These are phyloP conservation scores for Yamadazyma pseudoaaseri DNA, from an alignment of 1,139 yeast species.

Conservation along the genomic window DNA sequence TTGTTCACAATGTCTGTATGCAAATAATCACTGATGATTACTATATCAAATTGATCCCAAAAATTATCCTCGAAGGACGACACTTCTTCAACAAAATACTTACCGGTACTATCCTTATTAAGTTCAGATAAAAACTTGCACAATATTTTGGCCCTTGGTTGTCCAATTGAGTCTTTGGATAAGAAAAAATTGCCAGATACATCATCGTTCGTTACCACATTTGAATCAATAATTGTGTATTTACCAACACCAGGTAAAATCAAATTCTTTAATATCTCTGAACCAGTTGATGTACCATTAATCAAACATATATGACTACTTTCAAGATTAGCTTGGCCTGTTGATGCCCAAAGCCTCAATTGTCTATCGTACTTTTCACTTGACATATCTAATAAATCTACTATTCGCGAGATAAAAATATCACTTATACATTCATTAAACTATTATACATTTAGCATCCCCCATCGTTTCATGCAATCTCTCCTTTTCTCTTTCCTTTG, in stretches of 20 bases:
- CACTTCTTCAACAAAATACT: slow-evolving; percentile 21
- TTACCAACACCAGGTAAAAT: slow-evolving; percentile 79
- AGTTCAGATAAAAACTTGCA: slow-evolving; percentile 49
- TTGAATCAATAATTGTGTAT: slow-evolving; percentile 57
- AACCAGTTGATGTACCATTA: slow-evolving; percentile 58
- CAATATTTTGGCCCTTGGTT: slow-evolving; percentile 37
- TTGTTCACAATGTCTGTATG: slow-evolving; percentile 14
- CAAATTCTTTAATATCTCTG: slow-evolving; percentile 76
- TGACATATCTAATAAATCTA: slow-evolving; percentile 13
- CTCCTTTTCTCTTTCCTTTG: slow-evolving; percentile 59
- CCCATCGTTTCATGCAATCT: slow-evolving; percentile 31
- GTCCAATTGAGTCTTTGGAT: slow-evolving; percentile 43
- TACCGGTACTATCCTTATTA: slow-evolving; percentile 58
- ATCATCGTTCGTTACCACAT: slow-evolving; percentile 40
- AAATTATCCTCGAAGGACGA: slow-evolving; percentile 20
- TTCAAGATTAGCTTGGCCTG: slow-evolving; percentile 69
- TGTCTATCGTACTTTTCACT: slow-evolving; percentile 77
- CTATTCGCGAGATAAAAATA: neutral
- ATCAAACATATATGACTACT: slow-evolving; percentile 61
- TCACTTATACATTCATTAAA: slow-evolving; percentile 8
- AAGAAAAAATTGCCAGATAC: slow-evolving; percentile 65
- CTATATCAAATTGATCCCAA: slow-evolving; percentile 56
- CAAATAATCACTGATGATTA: slow-evolving; percentile 44
- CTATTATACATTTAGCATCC: slow-evolving; percentile 28
- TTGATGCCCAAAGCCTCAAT: slow-evolving; percentile 78